Evolutionary conservation across 148 eudicot genomes (phyloP).

Genomic region (Chenopodium suecicum): DNA sequence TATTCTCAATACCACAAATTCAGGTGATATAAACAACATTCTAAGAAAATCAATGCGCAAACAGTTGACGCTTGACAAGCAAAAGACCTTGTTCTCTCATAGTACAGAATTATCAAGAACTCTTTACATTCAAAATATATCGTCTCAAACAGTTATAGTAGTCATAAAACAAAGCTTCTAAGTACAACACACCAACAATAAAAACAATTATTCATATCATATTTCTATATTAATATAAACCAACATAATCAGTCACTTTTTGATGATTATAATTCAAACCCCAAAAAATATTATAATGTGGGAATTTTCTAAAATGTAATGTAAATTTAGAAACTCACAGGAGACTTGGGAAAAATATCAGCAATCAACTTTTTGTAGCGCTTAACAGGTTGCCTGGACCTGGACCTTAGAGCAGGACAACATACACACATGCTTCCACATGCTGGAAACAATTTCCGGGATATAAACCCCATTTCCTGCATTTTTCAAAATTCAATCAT

Average conservation of each 20-base stretch:
- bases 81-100: neutral
- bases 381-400: conserved; percentile 90
- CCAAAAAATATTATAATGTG: neutral
- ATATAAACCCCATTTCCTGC: conserved; percentile 81
- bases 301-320: neutral
- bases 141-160: neutral
- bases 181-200: neutral
- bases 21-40: neutral
- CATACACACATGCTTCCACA: conserved; percentile 91
- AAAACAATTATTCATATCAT: neutral
- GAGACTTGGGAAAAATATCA: conserved; percentile 88
- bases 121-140: no score
- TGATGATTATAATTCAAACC: neutral
- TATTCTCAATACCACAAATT: neutral
- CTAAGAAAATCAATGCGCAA: neutral
- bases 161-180: neutral
- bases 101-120: neutral
- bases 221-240: neutral
- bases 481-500: conserved; percentile 10
- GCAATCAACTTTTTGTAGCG: conserved; percentile 91
- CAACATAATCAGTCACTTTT: conserved; percentile 1
- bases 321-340: conserved; percentile 47
- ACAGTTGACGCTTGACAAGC: neutral
- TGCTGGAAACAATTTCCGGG: conserved; percentile 89
- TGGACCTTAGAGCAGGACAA: conserved; percentile 91